Base-by-base conservation (phyloP, 495 filamentous ascomycete genomes). In the Penicillium tannophilum region DNA sequence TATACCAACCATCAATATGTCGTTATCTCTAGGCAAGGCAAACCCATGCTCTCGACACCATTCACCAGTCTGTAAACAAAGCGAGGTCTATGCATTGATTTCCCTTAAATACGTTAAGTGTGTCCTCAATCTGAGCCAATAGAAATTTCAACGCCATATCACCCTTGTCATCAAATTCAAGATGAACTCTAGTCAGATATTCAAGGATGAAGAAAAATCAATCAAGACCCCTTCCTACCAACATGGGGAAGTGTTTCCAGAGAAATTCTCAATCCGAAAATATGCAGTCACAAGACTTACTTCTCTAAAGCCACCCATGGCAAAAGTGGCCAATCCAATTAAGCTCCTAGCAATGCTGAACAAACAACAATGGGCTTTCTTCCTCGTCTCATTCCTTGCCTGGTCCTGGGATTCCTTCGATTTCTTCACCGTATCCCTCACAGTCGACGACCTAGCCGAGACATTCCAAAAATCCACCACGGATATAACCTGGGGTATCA, bases 391-490 rank as follows among this genome's bases (percentile, higher is more conserved):
- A 16, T 88, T 87, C 44, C 58, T 79, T 26, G 87, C 79, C 14
- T 90, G 87, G 87, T 83, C 86, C 0, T 90, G 88, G 88, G 89
- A 92, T 67, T 84, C 88, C 7, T 92, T 91, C 64, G 89, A 92
- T 70, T 92, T 91, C 77, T 91, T 91, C 77, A 90, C 89, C 58
- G 87, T 91, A 60, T 87, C 83, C 8, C 72, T 92, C 45, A 88
- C 87, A 0, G 81, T 88, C 24, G 68, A 68, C 9, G 73, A 88
- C 17, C 75, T 91, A 39, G 82, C 87, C 35, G 71, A 84, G 63
- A 72, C 74, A 3, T 92, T 90, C 62, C 74, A 73, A 52, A 82
- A 80, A 61, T 67, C 76, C 41, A 86, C 83, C 31, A 78, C 84
- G 2, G 82, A 90, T 52, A 90, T 92, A 52, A 89, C 89, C 10